Conservation (phyloP, 306 rosid species). For the Inga laurina region DNA sequence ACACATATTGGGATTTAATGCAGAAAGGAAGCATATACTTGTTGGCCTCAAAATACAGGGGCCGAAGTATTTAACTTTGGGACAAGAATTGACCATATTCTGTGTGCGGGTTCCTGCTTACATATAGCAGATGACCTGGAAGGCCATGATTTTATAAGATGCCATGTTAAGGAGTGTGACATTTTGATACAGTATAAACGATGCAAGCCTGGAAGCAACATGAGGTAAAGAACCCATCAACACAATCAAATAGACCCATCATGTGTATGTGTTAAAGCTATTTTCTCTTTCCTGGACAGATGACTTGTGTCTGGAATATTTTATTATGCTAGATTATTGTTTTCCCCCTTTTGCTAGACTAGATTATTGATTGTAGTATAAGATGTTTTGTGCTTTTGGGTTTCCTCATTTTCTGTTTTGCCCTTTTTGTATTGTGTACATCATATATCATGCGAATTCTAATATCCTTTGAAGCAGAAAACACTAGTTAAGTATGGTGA, state of each 20-base stretch:
- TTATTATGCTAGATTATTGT: conserved; percentile 1
- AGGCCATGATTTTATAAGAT: conserved; percentile 66
- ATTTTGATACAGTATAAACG: conserved; percentile 83
- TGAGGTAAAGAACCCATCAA: conserved; percentile 48
- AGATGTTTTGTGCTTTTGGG: neutral
- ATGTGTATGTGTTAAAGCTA: neutral
- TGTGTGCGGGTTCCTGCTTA: conserved; percentile 81
- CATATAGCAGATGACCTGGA: conserved; percentile 61
- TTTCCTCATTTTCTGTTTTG: neutral
- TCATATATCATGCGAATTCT: neutral
- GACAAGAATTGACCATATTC: conserved; percentile 86
- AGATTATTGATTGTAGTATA: conserved; percentile 1
- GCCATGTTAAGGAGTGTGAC: conserved; percentile 89
- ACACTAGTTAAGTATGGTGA: neutral
- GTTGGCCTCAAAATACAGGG: conserved; percentile 91
- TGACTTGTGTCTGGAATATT: neutral
- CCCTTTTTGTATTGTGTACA: neutral
- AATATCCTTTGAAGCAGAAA: neutral
- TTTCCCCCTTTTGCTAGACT: neutral
- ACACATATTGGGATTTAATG: conserved; percentile 28
- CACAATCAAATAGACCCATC: conserved; percentile 3
- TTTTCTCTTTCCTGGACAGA: conserved; percentile 3
- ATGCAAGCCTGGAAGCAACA: conserved; percentile 76
- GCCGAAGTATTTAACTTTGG: conserved; percentile 94
- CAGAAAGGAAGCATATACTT: conserved; percentile 77